Conservation (phyloP, 2,329 filamentous ascomycete species). For the Fusarium verrucosum region DNA sequence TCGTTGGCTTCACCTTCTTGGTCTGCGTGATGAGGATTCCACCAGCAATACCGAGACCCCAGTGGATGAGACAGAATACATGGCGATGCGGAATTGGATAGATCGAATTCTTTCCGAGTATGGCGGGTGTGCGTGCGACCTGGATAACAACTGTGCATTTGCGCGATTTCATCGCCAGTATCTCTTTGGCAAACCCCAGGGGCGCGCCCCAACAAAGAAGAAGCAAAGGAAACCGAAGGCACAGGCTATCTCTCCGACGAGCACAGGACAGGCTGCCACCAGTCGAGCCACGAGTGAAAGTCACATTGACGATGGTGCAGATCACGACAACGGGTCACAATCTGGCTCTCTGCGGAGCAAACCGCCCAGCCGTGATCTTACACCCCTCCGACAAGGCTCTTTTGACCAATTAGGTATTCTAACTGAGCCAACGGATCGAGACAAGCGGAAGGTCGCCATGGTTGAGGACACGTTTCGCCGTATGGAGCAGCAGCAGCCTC, state of each 20-base stretch:
- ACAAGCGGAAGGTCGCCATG: slow-evolving; percentile 73
- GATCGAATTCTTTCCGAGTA: slow-evolving; percentile 78
- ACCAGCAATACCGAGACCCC: slow-evolving; percentile 60
- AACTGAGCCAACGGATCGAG: slow-evolving; percentile 71
- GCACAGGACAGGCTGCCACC: slow-evolving; percentile 68
- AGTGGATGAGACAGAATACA: slow-evolving; percentile 68
- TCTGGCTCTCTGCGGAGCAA: slow-evolving; percentile 68
- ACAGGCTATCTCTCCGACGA: slow-evolving; percentile 68
- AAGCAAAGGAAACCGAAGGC: slow-evolving; percentile 65
- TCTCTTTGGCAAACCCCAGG: slow-evolving; percentile 56
- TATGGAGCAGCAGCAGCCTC: slow-evolving; percentile 67
- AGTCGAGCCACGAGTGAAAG: slow-evolving; percentile 72
- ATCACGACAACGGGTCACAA: slow-evolving; percentile 59
- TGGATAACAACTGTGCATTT: slow-evolving; percentile 70
- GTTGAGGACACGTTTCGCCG: slow-evolving; percentile 70
- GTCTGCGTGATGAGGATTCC: slow-evolving; percentile 68
- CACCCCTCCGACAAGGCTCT: slow-evolving; percentile 68
- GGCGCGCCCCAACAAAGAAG: slow-evolving; percentile 55
- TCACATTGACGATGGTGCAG: slow-evolving; percentile 62
- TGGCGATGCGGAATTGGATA: slow-evolving; percentile 70
- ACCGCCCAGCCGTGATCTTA: slow-evolving; percentile 71
- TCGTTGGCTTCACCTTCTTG: slow-evolving; percentile 67
- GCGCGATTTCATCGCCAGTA: slow-evolving; percentile 69
- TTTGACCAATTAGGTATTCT: slow-evolving; percentile 68
- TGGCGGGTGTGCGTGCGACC: slow-evolving; percentile 79